Base-by-base conservation (phyloP, 2,329 filamentous ascomycete species). In the Hirsutella rhossiliensis region DNA sequence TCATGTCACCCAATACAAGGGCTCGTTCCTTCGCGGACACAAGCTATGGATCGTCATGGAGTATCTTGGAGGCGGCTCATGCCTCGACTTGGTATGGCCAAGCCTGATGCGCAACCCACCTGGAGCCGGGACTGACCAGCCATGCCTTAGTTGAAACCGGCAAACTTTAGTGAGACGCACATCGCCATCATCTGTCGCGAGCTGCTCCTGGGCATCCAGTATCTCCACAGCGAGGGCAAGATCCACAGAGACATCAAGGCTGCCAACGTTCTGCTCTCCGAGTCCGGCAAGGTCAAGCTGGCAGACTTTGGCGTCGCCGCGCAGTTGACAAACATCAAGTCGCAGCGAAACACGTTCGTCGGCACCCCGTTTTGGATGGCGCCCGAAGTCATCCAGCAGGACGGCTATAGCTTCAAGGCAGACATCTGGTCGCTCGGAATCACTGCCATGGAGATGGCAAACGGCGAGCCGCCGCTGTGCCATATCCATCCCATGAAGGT, bases 21-120 rank as follows among this genome's bases (percentile, higher is more conserved):
- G 87, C 19, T 96, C 89, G 59, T 98, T 97, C 62, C 76, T 97
- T n/a, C 80, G 87, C 54, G 92, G 92, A 23, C 85, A 89, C 61
- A 98, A 97, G 67, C 70, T 98, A 71, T 98, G 92, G 92, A 98
- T 98, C 59, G 87, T 97, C 46, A 98, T 98, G 92, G 92, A 98
- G 64, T 98, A 84, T 59, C 71, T 98, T 11, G 92, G 92, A 6
- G 92, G 92, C 50, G 92, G 92, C 36, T 97, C 92, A 17, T 96
- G 92, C 61, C 73, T 96, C 51, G 92, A 98, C 62, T 64, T 98
- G 71, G 86, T 94, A 76, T 3, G 36, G 12, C 28, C 7, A 11
- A 11, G n/a, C 17, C 11, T 17, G n/a, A 31, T n/a, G 11, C 38
- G 13, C 28, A 20, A 18, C 6, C 38, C 17, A 6, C 11, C 23